Evolutionary conservation across 2,329 filamentous ascomycete genomes (phyloP), one percentile per base, ranked within the genome.

Genomic region (Penicillium sumatraense): DNA sequence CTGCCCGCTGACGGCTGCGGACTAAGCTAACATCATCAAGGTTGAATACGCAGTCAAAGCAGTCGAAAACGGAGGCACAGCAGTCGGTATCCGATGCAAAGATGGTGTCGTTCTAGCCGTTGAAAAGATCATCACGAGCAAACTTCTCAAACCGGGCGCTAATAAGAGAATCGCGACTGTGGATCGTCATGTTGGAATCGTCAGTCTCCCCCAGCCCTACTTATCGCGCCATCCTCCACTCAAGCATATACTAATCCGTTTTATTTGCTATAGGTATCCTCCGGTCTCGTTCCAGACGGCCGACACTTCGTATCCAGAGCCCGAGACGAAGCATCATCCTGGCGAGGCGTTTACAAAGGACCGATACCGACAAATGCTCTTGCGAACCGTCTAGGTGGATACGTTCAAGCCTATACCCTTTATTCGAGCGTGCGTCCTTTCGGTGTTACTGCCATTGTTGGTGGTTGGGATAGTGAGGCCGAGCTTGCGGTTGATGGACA

Each of bases 11-110:
- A n/a, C n/a, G n/a, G n/a, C n/a, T n/a, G n/a, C n/a, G n/a, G n/a
- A n/a, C n/a, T n/a, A n/a, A n/a, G n/a, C n/a, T n/a, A n/a, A n/a
- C n/a, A n/a, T n/a, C n/a, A n/a, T n/a, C n/a, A n/a, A 86, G 83
- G 86, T 89, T 77, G 95, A 99, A 84, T 99, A 99, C 77, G 95
- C 95, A 66, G 89, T 96, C 68, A 99, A 99, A 83, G 95, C 95
- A 53, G 95, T 99, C 61, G 95, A 99, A 81, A 98, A 96, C 71
- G 95, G 93, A 65, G 93, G 95, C 72, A 99, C 95, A 52, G 92
- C 93, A 51, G 87, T 99, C 76, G 95, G 95, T 67, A 96, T 99
- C 78, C 86, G 92, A 75, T 96, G 92, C 85, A 96, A 96, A 80
- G 92, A 98, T 76, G 95, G 95, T 62, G 90, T 99, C 50, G 92